Conservation (phyloP, 495 filamentous ascomycete species). For the Xylaria bambusicola region DNA sequence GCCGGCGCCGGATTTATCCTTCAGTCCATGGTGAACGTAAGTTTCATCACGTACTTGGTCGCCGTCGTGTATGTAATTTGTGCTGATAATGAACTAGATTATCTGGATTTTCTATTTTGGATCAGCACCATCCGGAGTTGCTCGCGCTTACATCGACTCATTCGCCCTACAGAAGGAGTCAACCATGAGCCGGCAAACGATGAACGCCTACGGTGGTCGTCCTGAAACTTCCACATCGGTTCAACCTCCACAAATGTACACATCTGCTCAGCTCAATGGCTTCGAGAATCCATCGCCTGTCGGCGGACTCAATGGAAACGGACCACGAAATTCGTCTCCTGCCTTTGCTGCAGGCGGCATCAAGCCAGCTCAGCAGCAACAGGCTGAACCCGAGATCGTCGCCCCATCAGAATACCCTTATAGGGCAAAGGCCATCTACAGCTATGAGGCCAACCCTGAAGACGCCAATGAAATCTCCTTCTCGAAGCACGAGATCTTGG, state of each 20-base stretch:
- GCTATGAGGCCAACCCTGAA: slow-evolving; percentile 96
- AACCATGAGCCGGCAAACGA: slow-evolving; percentile 66
- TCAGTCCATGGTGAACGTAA: slow-evolving; percentile 90
- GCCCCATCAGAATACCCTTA: slow-evolving; percentile 94
- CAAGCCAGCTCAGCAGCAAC: slow-evolving; percentile 35
- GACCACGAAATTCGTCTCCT: slow-evolving; percentile 42
- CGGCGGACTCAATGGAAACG: slow-evolving; percentile 60
- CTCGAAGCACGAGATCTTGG: slow-evolving; percentile 91
- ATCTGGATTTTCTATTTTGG: slow-evolving; percentile 99
- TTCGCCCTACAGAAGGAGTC: slow-evolving; percentile 91
- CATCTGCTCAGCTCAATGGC: slow-evolving; percentile 87
- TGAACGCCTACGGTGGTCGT: slow-evolving; percentile 63
- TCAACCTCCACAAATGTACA: slow-evolving; percentile 92
- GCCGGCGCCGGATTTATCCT: slow-evolving; percentile 92
- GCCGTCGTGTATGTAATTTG: background rate
- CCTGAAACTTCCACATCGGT: slow-evolving; percentile 81
- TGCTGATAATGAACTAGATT: slow-evolving; percentile 57
- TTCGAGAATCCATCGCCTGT: slow-evolving; percentile 96
- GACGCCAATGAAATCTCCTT: slow-evolving; percentile 99
- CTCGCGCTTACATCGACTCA: slow-evolving; percentile 90
- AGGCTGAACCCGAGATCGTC: slow-evolving; percentile 63
- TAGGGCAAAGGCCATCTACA: slow-evolving; percentile 96
- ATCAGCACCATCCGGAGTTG: slow-evolving; percentile 82
- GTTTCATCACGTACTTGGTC: slow-evolving; percentile 32
- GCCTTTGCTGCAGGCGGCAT: slow-evolving; percentile 39